A percentile compares a stretch with the other conserved stretches of the same genome.
Conservation (phyloP, 202 grass and related monocot genomes). For the Zoysia matrella region DNA sequence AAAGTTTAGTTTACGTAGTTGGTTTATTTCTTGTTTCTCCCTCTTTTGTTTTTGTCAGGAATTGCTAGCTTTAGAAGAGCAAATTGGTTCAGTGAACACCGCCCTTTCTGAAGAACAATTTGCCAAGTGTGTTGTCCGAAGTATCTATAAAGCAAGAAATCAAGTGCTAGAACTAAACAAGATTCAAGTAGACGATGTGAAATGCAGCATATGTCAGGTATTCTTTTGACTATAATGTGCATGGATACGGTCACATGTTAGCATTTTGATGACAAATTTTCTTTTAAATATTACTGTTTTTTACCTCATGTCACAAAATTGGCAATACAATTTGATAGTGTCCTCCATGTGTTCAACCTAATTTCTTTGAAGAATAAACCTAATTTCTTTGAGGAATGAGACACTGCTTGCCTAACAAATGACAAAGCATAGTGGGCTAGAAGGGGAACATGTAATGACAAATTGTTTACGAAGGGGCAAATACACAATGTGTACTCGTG, state of each 20-base stretch:
- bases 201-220: conserved; percentile 99
- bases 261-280: conserved; percentile 4
- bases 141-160: conserved; percentile 41
- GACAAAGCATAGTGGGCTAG: neutral
- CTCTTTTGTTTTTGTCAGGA: conserved; percentile 54
- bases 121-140: conserved; percentile 55
- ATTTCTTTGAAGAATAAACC: neutral
- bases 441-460: neutral
- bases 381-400: neutral
- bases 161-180: conserved; percentile 29
- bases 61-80: conserved; percentile 83
- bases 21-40: neutral
- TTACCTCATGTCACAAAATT: neutral
- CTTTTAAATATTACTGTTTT: neutral
- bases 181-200: conserved; percentile 58
- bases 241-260: neutral
- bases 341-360: neutral
- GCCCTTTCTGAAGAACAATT: conserved; percentile 85
- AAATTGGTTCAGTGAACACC: conserved; percentile 87
- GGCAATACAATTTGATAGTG: conserved; percentile 19
- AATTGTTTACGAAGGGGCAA: conserved; percentile 6
- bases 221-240: conserved; percentile 13
- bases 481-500: neutral
- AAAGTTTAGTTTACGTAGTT: neutral
- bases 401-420: conserved; percentile 1